Conservation (phyloP, 2,329 filamentous ascomycete genomes). For the Didymella segeticola region DNA sequence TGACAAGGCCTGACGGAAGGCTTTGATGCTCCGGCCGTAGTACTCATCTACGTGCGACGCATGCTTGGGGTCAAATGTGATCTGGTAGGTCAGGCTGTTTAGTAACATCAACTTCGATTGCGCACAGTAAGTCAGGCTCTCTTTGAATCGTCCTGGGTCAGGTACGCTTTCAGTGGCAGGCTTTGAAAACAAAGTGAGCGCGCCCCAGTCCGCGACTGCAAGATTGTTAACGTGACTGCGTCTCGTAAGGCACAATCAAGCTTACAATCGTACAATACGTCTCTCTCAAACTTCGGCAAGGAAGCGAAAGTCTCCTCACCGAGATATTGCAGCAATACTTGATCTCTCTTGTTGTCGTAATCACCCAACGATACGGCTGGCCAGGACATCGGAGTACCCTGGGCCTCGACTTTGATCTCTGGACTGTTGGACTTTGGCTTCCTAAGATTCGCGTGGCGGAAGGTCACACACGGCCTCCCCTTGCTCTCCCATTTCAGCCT, state of each 20-base stretch:
- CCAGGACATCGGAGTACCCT: not conserved
- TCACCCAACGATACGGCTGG: not conserved
- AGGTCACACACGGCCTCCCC: slow-evolving; percentile 4
- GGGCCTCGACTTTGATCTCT: not conserved
- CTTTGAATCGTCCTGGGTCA: slow-evolving; percentile 6
- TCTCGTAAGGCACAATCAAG: not conserved
- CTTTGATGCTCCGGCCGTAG: slow-evolving; percentile 14
- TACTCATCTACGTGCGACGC: slow-evolving; percentile 5
- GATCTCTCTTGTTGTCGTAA: not conserved
- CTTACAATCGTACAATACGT: slow-evolving; percentile 16
- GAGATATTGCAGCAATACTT: slow-evolving; percentile 7
- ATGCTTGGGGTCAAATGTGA: slow-evolving; percentile 12
- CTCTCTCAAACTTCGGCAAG: slow-evolving; percentile 7
- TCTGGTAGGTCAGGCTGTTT: slow-evolving; percentile 17
- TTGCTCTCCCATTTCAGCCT: slow-evolving; percentile 11
- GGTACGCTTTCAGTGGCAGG: slow-evolving; percentile 3
- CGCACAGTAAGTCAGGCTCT: slow-evolving; percentile 5
- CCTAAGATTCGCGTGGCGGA: slow-evolving; percentile 1
- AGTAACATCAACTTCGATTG: slow-evolving; percentile 11
- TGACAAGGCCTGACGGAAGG: slow-evolving; percentile 7
- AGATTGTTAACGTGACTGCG: not conserved
- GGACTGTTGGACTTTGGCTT: slow-evolving; percentile 1
- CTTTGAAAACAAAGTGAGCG: slow-evolving; percentile 8
- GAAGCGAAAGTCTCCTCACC: not conserved
- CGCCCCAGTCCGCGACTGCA: slow-evolving; percentile 16